phyloP scores from a whole-genome alignment of 345 rosid genomes.

The Viola odorata region DNA sequence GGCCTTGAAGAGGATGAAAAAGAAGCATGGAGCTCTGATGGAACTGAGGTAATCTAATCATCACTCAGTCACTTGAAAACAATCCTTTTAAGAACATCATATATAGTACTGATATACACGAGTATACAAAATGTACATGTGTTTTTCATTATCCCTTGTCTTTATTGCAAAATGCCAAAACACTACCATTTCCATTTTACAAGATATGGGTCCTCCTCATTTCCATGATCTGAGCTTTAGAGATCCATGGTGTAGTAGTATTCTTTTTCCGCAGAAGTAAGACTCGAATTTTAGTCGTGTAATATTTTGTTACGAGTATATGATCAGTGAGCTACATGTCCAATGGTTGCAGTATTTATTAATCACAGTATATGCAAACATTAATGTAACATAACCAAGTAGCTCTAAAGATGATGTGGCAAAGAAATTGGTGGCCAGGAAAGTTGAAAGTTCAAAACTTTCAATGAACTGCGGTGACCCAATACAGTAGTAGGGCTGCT shows the following conservation, averaged over 20 bases:
- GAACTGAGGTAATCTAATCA: constrained; percentile 3
- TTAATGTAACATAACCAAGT: no score
- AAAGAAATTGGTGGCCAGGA: not conserved
- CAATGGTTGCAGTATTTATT: no score
- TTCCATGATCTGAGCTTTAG: no score
- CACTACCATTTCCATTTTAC: not conserved
- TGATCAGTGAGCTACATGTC: no score
- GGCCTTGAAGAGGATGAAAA: constrained; percentile 29
- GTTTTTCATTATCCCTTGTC: not conserved
- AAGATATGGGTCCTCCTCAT: not conserved
- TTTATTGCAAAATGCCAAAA: not conserved
- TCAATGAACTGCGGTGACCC: not conserved
- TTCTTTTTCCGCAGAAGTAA: no score
- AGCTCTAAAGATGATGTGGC: not conserved
- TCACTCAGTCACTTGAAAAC: not conserved
- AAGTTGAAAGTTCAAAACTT: not conserved
- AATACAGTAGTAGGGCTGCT: not conserved
- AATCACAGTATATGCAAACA: no score
- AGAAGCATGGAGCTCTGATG: constrained; percentile 8
- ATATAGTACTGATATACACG: not conserved
- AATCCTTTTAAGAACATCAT: no score
- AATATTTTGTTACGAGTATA: no score
- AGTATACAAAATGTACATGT: not conserved
- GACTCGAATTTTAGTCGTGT: no score
- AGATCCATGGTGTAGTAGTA: no score